phyloP scores from a whole-genome alignment of 139 green algal genomes.

The Eudorina sp. region DNA sequence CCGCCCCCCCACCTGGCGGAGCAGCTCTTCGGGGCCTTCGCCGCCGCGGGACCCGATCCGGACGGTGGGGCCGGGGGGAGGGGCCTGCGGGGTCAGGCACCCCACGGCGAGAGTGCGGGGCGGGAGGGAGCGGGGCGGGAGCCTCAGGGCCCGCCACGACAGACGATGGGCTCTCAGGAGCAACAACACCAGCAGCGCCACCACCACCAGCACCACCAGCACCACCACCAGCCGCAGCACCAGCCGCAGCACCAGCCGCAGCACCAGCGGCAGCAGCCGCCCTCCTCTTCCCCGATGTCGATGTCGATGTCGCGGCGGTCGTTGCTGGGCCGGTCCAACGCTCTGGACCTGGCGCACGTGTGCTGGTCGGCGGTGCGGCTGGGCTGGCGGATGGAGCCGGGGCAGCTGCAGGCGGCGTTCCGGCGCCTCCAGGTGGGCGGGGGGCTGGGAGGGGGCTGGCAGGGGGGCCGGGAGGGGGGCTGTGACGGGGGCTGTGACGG shows the following conservation, averaged over 20 bases:
- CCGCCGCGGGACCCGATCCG: not conserved
- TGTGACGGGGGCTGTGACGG: too few relatives aligned
- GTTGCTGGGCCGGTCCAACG: not conserved
- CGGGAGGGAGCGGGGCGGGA: too few relatives aligned
- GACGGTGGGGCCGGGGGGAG: too few relatives aligned
- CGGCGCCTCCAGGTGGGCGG: not conserved
- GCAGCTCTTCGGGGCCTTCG: not conserved
- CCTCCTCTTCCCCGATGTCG: too few relatives aligned
- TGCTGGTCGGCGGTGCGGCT: not conserved
- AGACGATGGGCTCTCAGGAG: too few relatives aligned
- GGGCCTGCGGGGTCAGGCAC: too few relatives aligned
- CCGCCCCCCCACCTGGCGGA: slow-evolving; percentile 10
- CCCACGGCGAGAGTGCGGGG: too few relatives aligned
- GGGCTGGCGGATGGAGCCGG: not conserved
- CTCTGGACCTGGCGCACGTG: not conserved
- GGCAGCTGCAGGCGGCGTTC: not conserved
- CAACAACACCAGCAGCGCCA: too few relatives aligned
- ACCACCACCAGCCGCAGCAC: too few relatives aligned
- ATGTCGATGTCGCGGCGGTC: too few relatives aligned
- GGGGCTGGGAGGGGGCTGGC: not conserved
- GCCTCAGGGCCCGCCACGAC: too few relatives aligned
- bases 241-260: not conserved
- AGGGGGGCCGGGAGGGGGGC: not conserved
- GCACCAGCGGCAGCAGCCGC: not conserved
- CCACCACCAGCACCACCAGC: too few relatives aligned